These are phyloP conservation scores for Tripterygium wilfordii DNA, from an alignment of 177 flowering plant species.

Conservation along the genomic window DNA sequence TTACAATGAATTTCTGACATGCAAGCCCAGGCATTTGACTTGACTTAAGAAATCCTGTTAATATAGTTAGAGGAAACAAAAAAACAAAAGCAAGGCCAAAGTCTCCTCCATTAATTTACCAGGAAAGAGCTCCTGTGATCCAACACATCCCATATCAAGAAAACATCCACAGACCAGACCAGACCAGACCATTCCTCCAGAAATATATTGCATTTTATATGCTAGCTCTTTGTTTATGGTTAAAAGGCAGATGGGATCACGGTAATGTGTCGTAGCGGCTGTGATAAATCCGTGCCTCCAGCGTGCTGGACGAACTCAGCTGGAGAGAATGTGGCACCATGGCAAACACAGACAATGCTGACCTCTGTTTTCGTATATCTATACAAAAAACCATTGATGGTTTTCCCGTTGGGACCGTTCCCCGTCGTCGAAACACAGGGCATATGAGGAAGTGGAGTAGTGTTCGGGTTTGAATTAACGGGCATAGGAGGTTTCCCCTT, in stretches of 20 bases:
- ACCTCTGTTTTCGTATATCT: slow-evolving; percentile 57
- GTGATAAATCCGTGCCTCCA: slow-evolving; percentile 50
- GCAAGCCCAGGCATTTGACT: no score
- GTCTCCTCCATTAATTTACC: no score
- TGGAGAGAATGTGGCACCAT: slow-evolving; percentile 65
- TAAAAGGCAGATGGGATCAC: slow-evolving; percentile 39
- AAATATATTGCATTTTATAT: no score
- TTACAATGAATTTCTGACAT: no score
- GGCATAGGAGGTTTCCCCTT: slow-evolving; percentile 25
- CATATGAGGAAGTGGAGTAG: slow-evolving; percentile 29
- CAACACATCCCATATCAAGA: no score
- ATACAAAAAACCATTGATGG: slow-evolving; percentile 60
- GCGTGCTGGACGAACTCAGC: slow-evolving; percentile 79
- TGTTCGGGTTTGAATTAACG: background rate
- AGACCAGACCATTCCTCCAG: no score
- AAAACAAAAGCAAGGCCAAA: no score
- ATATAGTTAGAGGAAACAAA: no score
- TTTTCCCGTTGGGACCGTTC: slow-evolving; percentile 72
- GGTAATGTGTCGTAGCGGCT: slow-evolving; percentile 62
- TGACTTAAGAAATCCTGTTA: no score
- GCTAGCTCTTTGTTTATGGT: no score
- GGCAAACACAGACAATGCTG: slow-evolving; percentile 79
- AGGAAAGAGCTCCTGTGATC: no score
- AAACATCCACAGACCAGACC: no score
- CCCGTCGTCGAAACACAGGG: slow-evolving; percentile 75